Conservation (phyloP, 2,329 filamentous ascomycete genomes). For the Emergomyces africanus region DNA sequence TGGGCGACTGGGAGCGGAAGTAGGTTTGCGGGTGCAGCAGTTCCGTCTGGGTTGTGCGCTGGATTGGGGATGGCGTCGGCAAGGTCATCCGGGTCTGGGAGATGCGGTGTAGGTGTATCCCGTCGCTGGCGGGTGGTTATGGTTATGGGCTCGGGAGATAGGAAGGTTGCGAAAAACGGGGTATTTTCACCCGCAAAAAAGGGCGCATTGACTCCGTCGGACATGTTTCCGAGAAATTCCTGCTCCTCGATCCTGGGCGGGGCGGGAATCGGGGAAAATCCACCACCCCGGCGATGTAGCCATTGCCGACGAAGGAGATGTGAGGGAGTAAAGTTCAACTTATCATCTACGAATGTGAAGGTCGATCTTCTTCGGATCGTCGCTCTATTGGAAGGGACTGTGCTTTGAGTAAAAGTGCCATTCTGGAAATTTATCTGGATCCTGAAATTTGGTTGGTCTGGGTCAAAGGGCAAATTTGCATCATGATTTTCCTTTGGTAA, state of each 20-base stretch:
- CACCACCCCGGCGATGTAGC: constrained; percentile 13
- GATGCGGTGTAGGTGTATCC: background rate
- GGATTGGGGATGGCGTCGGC: constrained; percentile 51
- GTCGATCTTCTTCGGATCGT: background rate
- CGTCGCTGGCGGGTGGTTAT: constrained; percentile 5
- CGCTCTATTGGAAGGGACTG: constrained; percentile 30
- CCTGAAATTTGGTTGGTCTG: constrained; percentile 64
- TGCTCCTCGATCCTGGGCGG: constrained; percentile 52
- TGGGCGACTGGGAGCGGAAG: constrained; percentile 58
- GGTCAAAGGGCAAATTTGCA: constrained; percentile 47
- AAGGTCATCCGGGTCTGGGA: constrained; percentile 29
- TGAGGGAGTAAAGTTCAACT: background rate
- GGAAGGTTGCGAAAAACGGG: constrained; percentile 73
- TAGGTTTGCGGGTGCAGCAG: constrained; percentile 57
- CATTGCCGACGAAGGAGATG: background rate
- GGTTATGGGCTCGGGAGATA: constrained; percentile 31
- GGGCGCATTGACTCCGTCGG: constrained; percentile 55
- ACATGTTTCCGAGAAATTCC: constrained; percentile 72
- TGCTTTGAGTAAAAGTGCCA: constrained; percentile 47
- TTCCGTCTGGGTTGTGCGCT: constrained; percentile 52
- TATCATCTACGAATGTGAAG: background rate
- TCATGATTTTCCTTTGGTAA: constrained; percentile 66
- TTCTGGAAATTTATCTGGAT: constrained; percentile 57
- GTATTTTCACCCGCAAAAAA: constrained; percentile 78
- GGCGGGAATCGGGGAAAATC: constrained; percentile 34